Evolutionary conservation across 2,329 filamentous ascomycete species (phyloP), one percentile per base, ranked within the genome.

Genomic region (Talaromyces sp.): DNA sequence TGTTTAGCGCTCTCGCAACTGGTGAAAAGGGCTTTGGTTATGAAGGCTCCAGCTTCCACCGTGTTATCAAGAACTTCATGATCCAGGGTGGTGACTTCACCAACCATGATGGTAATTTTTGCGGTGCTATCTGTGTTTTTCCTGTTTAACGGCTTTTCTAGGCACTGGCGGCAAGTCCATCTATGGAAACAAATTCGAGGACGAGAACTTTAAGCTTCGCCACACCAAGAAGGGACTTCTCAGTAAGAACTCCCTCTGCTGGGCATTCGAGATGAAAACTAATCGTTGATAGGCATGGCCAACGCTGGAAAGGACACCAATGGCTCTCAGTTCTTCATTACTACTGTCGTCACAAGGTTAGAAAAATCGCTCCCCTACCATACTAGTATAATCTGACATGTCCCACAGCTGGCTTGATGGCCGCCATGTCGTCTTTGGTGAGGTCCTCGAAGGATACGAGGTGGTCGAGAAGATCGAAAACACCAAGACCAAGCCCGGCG

Each of bases 121-220:
- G 30, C 32, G 27, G 25, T 17, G 36, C 22, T 33, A 8, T n/a
- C 28, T 36, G 36, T 25, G 15, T n/a, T 39, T 55, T 33, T 13
- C 39, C 15, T 30, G 28, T 47, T 13, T 39, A 32, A 63, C 63
- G 49, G 54, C 70, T 11, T 22, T n/a, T 44, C 22, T 19, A 80
- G 81, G 86, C 63, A 88, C 85, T 64, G 86, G 86, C 65, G 86
- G 86, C 66, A 87, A 87, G 78, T 87, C 84, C 63, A 88, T 88
- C 75, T 88, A 88, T 71, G 85, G 86, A 66, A 76, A 80, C 64
- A 88, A 87, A 77, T 88, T 89, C 74, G 76, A 80, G 57, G 86
- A 89, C 67, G 86, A 89, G 82, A 89, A 88, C 82, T 88, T 89
- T 80, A 88, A 88, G 80, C 78, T 88, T 71, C 86, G 86, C 77